A percentile compares a stretch with the other conserved stretches of the same genome.
These are phyloP conservation scores for Metschnikowia santaceciliae DNA, from an alignment of 805 yeast genomes.

Conservation along the genomic window DNA sequence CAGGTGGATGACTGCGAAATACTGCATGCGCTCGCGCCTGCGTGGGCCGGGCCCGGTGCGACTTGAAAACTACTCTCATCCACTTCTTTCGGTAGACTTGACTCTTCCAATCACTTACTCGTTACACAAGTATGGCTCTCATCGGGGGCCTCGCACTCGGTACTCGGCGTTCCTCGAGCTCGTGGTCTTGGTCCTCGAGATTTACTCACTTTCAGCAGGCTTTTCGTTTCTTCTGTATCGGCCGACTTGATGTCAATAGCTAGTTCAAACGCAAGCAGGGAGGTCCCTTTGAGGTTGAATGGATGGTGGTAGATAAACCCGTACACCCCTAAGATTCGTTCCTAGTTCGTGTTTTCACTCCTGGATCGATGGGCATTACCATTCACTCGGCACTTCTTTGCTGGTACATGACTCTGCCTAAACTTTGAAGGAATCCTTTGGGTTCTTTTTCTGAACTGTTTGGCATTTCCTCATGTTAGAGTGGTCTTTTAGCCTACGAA, in stretches of 20 bases:
- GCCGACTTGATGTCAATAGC: constrained; percentile 4
- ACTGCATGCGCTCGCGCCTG: neutral
- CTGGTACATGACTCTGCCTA: neutral
- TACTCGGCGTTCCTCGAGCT: neutral
- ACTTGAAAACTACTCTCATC: too few relatives aligned
- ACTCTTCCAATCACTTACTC: constrained; percentile 14
- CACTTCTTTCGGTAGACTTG: constrained; percentile 2
- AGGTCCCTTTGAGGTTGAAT: constrained; percentile 4
- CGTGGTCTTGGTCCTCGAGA: neutral
- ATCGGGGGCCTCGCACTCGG: neutral
- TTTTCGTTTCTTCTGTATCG: neutral
- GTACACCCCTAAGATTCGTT: constrained; percentile 15
- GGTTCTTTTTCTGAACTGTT: too few relatives aligned
- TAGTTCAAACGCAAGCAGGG: neutral
- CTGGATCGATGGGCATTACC: neutral
- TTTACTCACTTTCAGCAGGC: neutral
- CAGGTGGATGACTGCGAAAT: neutral
- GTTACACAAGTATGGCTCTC: constrained; percentile 10
- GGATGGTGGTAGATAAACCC: constrained; percentile 3
- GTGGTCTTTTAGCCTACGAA: neutral
- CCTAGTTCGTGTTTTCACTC: neutral
- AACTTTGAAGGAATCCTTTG: too few relatives aligned
- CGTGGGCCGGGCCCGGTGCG: too few relatives aligned
- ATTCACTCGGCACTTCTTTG: neutral
- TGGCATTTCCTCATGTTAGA: constrained; percentile 1